Base-by-base conservation (phyloP, 352 stramenopile species). In the Salisapilia sapeloensis region DNA sequence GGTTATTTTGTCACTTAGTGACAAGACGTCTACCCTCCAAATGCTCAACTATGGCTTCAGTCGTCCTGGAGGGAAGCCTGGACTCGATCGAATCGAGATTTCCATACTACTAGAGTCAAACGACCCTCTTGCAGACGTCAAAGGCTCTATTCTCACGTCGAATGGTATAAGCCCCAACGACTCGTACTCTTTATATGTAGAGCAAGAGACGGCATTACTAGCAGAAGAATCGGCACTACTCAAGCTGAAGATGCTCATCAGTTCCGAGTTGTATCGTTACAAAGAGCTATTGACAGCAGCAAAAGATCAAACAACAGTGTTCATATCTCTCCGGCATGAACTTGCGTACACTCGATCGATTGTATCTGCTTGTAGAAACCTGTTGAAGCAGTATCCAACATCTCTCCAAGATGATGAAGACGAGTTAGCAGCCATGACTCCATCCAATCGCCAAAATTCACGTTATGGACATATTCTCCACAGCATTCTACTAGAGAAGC, bases 401-500 rank as follows among this genome's bases (percentile, higher is more conserved):
- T 48, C 33, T 13, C 19, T 62, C 10, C 52, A 62, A 19, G 28
- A 63, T 23, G 57, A 64, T 31, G 25, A 50, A 19, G 14, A 6
- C 2, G 16, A 41, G 18, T 29, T 42, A 4, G 20, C 17, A 12
- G 30, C 41, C 2, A 22, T 45, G 5, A n/a, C n/a, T n/a, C n/a
- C n/a, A n/a, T n/a, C n/a, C n/a, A n/a, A n/a, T n/a, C n/a, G n/a
- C n/a, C n/a, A n/a, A n/a, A n/a, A n/a, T n/a, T n/a, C n/a, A n/a
- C n/a, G n/a, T n/a, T n/a, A n/a, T n/a, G n/a, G n/a, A n/a, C 49
- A 81, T 4, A 48, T 74, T 0, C 35, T 56, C n/a, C 56, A 53
- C 18, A 45, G 50, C 10, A 46, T 81, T 1, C 38, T 74, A 29
- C 44, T 66, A 33, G 65, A 81, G 42, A 81, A 81, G 31, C 35